Base-by-base conservation (phyloP, 2,329 filamentous ascomycete genomes). In the Hypoxylon sp. region DNA sequence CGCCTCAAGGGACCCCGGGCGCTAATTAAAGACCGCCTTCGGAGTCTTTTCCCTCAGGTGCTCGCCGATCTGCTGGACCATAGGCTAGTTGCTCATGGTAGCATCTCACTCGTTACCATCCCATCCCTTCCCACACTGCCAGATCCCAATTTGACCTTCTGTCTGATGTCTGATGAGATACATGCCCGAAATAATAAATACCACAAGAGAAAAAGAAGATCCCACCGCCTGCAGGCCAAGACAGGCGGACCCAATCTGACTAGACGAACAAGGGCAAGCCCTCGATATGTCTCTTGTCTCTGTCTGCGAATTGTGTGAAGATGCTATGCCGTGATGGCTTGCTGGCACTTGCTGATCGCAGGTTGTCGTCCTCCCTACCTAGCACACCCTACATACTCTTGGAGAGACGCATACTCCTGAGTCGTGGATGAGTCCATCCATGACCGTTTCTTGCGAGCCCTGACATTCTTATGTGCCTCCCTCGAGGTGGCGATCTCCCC, bases 1-100 rank as follows among this genome's bases (percentile, higher is more conserved):
- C 55, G 56, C 31, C 37, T 46, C 35, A 45, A 26, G 38, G 20
- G 4, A 17, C 54, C 62, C 60, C 60, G 58, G 60, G 49, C 50
- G 55, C 57, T 65, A 63, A 65, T 62, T 64, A 60, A 62, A 64
- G 63, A 62, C 61, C 56, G 58, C 56, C 61, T 58, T 66, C 63
- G 58, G 63, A 64, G 61, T 55, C 40, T 60, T 58, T 62, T 57
- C 61, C n/a, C 55, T 61, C 52, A 57, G 55, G 41, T 55, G 53
- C n/a, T 35, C 43, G 60, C 55, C 58, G 62, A 62, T 58, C 60
- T 46, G 54, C 38, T 60, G 54, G 49, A 29, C 33, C n/a, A 35
- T 35, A 35, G 50, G 54, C 47, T 55, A 58, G 35, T 56, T n/a
- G 55, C 37, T 58, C 48, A 52, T 52, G 46, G 58, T 46, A 52